Percentiles rank a stretch among this genome's conserved stretches.
phyloP scores from a whole-genome alignment of 352 stramenopile genomes.

The Lagenidium giganteum region DNA sequence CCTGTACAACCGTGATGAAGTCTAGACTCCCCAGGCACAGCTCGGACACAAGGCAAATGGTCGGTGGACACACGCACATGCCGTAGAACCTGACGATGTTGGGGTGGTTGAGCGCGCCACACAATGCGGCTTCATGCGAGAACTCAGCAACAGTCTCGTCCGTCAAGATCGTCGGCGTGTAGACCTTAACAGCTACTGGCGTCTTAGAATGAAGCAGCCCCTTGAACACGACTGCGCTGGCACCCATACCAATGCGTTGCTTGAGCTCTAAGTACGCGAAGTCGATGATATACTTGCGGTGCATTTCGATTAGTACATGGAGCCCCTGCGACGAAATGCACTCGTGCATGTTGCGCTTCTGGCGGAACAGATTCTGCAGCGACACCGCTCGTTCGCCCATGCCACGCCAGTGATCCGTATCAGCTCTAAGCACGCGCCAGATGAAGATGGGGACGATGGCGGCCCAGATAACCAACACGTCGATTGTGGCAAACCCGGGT shows the following conservation, averaged over 20 bases:
- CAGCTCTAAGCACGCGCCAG: slow-evolving; percentile 29
- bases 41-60: slow-evolving; percentile 67
- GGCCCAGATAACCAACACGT: slow-evolving; percentile 20
- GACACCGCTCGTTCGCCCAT: slow-evolving; percentile 14
- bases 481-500: slow-evolving; percentile 14
- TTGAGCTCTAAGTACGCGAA: slow-evolving; percentile 43
- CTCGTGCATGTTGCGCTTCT: slow-evolving; percentile 25
- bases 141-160: slow-evolving; percentile 72
- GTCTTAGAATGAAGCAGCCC: slow-evolving; percentile 50
- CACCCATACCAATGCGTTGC: slow-evolving; percentile 35
- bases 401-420: slow-evolving; percentile 25
- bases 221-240: slow-evolving; percentile 59
- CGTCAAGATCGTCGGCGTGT: slow-evolving; percentile 45
- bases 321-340: slow-evolving; percentile 38
- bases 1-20: slow-evolving; percentile 19
- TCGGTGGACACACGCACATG: slow-evolving; percentile 75
- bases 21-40: slow-evolving; percentile 41
- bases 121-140: slow-evolving; percentile 74
- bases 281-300: slow-evolving; percentile 47
- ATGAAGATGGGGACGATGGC: slow-evolving; percentile 28
- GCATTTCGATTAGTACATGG: slow-evolving; percentile 38
- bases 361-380: slow-evolving; percentile 21
- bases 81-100: slow-evolving; percentile 84
- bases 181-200: slow-evolving; percentile 76
- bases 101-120: slow-evolving; percentile 60